Base-by-base conservation (phyloP, 768 basidiomycete species). In the Lentinus brumalis region DNA sequence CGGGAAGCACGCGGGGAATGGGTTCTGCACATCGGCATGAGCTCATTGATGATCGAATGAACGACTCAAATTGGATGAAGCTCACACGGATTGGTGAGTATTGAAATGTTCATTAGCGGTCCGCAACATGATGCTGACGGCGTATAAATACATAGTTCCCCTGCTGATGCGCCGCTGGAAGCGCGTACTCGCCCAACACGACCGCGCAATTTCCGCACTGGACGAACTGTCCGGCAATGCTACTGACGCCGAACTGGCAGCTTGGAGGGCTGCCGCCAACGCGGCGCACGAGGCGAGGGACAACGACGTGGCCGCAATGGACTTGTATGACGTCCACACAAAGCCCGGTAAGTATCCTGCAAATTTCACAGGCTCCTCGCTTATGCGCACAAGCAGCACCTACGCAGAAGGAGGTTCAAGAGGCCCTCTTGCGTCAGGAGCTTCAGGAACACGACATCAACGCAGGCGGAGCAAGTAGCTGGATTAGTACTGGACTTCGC, bases 21-120 rank as follows among this genome's bases (percentile, higher is more conserved):
- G 55, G 68, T 0, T 14, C 58, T 1, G 29, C 56, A 6, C 50
- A 66, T 35, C 9, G 66, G 0, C 57, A 67, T 2, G 75, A 78
- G 51, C 40, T 71, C 0, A 47, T 73, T 14, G 69, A 77, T 49
- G 69, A 72, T 32, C 62, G 71, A 42, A 75, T 75, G 73, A 60
- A 61, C 10, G 72, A 77, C 31, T 72, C 65, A 0, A 76, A 77
- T 49, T 75, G 69, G 67, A 74, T 74, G 38, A 77, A 75, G 40
- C 45, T 70, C 5, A 62, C 70, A 14, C 58, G 67, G 18, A 68
- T 68, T 3, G 62, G 70, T 71, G 39, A 50, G 59, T 49, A 41
- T 6, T n/a, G n/a, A n/a, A n/a, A n/a, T 35, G 30, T 3, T 26
- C 46, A 5, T 6, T 18, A 49, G 11, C 16, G 15, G 29, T 38